phyloP scores from a whole-genome alignment of 768 basidiomycete species.

The Cystofilobasidium ferigula region DNA sequence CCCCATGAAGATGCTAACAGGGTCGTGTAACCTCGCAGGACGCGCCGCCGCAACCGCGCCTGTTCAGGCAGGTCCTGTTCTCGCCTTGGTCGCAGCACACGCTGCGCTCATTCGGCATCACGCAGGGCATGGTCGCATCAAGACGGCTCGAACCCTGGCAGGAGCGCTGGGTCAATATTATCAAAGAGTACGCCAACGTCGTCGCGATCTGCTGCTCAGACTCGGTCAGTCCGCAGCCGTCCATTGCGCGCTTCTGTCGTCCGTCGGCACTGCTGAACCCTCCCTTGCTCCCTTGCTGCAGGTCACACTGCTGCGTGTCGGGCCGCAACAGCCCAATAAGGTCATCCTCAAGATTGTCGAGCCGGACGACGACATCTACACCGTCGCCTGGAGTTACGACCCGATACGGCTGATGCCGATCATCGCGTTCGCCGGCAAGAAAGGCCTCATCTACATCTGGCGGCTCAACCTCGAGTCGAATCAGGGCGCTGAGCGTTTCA shows the following conservation, averaged over 20 bases:
- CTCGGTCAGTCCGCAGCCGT: not conserved
- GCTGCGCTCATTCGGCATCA: not conserved
- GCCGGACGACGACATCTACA: conserved; percentile 27
- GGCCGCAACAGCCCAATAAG: not conserved
- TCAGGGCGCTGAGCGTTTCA: conserved; percentile 1
- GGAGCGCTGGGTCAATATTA: conserved; percentile 8
- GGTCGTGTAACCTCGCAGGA: not conserved
- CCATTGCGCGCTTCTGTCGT: too few relatives aligned
- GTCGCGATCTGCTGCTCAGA: conserved; percentile 12
- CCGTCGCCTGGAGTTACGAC: conserved; percentile 32
- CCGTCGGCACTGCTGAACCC: not conserved
- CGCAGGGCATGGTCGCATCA: not conserved
- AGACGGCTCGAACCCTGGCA: conserved; percentile 7
- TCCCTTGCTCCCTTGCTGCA: not conserved
- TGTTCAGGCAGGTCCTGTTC: conserved; percentile 11
- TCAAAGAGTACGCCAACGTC: conserved; percentile 6
- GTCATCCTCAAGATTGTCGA: conserved; percentile 11
- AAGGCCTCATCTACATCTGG: conserved; percentile 30
- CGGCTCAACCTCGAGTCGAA: conserved; percentile 20
- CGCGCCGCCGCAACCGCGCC: not conserved
- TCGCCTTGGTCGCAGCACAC: conserved; percentile 14
- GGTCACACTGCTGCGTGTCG: conserved; percentile 16
- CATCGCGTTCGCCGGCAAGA: conserved; percentile 29
- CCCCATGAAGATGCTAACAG: not conserved
- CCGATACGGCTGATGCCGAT: conserved; percentile 29